Evolutionary conservation across 164 flowering plant species (phyloP).

Genomic region (Vitis amurensis): DNA sequence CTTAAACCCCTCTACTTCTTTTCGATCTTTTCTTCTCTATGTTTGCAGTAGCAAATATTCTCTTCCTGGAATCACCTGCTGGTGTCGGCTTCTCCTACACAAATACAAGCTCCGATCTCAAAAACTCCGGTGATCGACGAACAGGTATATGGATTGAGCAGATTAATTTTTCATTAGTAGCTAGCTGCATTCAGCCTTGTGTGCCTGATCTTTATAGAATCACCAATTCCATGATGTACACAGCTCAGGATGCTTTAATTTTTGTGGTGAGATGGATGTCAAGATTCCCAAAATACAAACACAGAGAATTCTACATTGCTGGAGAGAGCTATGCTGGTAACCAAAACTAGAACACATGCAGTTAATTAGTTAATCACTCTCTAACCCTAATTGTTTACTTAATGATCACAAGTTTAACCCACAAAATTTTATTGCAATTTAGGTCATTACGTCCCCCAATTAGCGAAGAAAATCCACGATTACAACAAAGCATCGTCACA

Average conservation of each 20-base stretch:
- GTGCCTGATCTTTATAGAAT: too few species aligned
- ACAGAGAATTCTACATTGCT: slow-evolving; percentile 77
- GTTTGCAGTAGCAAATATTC: slow-evolving; percentile 71
- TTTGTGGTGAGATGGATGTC: slow-evolving; percentile 74
- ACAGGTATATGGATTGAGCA: slow-evolving; percentile 39
- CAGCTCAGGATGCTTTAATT: slow-evolving; percentile 74
- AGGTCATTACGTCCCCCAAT: slow-evolving; percentile 92
- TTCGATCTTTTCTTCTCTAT: not conserved
- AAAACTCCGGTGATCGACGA: slow-evolving; percentile 66
- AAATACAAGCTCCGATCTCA: slow-evolving; percentile 66
- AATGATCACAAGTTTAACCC: not conserved
- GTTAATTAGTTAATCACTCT: not conserved
- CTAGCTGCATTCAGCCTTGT: too few species aligned
- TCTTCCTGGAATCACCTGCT: slow-evolving; percentile 91
- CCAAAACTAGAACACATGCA: not conserved
- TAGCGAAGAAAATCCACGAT: slow-evolving; percentile 63
- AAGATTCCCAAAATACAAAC: slow-evolving; percentile 75
- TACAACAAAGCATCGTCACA: slow-evolving; percentile 47
- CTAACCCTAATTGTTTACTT: not conserved
- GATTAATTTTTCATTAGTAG: not conserved
- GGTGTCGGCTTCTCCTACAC: slow-evolving; percentile 94
- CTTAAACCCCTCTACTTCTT: too few species aligned
- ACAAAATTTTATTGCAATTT: not conserved
- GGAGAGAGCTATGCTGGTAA: slow-evolving; percentile 97
- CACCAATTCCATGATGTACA: not conserved